Base-by-base conservation (phyloP, 768 basidiomycete genomes). In the Sistotremastrum suecicum region DNA sequence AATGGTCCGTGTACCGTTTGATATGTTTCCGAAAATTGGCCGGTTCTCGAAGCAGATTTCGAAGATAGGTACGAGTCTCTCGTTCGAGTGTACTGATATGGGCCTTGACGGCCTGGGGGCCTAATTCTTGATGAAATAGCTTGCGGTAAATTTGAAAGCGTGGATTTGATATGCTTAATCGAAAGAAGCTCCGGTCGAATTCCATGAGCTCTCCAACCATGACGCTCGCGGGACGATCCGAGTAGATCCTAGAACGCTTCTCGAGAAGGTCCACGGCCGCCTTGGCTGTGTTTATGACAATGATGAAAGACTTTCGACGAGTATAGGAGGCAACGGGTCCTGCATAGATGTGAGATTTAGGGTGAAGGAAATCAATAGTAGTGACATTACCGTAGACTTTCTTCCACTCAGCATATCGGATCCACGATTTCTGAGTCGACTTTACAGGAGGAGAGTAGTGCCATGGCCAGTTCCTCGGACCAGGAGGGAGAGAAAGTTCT, bases 241-340 rank as follows among this genome's bases (percentile, higher is more conserved):
- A 50, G 30, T 55, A 53, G 39, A 45, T 50, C 35, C 44, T 43
- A n/a, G 54, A 49, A 2, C 49, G 47, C 36, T 50, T 54, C n/a
- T 57, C 56, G 4, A 57, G 47, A 2, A 54, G 44, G 35, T 57
- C 53, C 35, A 43, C 38, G 5, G 54, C 44, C 7, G 48, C 47
- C 31, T 51, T 37, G 7, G 43, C 39, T 6, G 44, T 45, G 20
- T 47, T 42, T 6, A 57, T 42, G 42, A 57, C 32, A 12, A 55
- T 36, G 11, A 54, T 34, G 11, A 11, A 3, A 53, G 37, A 1
- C 49, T 43, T 2, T 41, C 35, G 5, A 55, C n/a, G 12, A 44
- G 48, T 10, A 48, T 36, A 20, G 20, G 9, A 55, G 43, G 7
- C 45, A 39, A 28, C 54, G 51, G 52, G 37, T 8, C 28, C 44